phyloP scores from a whole-genome alignment of 2,329 filamentous ascomycete species.

The Reticulascus tulasneorum region DNA sequence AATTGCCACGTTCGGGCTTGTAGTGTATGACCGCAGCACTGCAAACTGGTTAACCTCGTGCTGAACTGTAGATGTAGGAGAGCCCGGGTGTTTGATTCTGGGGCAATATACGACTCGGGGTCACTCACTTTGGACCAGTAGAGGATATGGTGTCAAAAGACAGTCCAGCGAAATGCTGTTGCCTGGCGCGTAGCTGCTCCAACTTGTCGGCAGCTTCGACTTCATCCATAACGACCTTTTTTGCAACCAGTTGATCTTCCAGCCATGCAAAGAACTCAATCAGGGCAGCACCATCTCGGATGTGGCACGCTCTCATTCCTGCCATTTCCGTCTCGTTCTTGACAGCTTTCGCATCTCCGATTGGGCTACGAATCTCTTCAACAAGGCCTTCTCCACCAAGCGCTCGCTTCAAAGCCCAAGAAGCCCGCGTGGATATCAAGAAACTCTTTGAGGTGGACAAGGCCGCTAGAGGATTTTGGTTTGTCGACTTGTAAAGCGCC shows the following conservation, averaged over 20 bases:
- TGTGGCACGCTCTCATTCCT: conserved; percentile 91
- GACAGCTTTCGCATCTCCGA: conserved; percentile 87
- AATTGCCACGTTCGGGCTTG: conserved; percentile 77
- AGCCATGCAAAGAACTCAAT: conserved; percentile 96
- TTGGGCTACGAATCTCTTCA: conserved; percentile 81
- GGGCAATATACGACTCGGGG: background rate
- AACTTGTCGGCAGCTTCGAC: conserved; percentile 90
- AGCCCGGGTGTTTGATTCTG: background rate
- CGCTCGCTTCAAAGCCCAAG: conserved; percentile 85
- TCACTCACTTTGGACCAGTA: conserved; percentile 68
- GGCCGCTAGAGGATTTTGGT: conserved; percentile 15
- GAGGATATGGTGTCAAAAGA: conserved; percentile 97
- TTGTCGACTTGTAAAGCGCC: conserved; percentile 40
- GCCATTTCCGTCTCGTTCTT: conserved; percentile 88
- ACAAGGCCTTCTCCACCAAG: conserved; percentile 82
- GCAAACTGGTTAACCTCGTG: no score
- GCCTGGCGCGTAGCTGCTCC: conserved; percentile 65
- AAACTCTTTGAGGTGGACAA: conserved; percentile 56
- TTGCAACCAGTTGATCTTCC: conserved; percentile 76
- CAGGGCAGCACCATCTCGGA: conserved; percentile 86
- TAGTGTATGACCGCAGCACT: conserved; percentile 97
- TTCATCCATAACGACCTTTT: conserved; percentile 75
- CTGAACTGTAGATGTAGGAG: background rate
- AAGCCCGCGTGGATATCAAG: conserved; percentile 81
- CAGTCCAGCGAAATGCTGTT: conserved; percentile 77